Evolutionary conservation across 495 filamentous ascomycete genomes (phyloP).

Genomic region (Aspergillus incahuasiensis): DNA sequence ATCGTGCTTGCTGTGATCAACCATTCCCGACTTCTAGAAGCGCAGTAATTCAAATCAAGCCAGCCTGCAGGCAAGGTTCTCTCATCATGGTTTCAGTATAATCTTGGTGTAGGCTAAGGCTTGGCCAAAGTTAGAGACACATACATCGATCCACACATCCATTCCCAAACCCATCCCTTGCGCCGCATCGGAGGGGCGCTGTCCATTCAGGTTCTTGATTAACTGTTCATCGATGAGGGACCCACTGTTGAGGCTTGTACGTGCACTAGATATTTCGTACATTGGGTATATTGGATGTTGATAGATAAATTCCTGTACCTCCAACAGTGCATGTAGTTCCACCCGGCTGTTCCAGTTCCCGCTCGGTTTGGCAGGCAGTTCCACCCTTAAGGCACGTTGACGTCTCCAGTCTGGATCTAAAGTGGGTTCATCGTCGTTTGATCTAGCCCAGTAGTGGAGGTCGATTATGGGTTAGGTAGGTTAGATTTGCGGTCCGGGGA

Average conservation of each 20-base stretch:
- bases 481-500: not conserved
- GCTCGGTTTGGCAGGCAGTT: not conserved
- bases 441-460: not conserved
- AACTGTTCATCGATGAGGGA: not conserved
- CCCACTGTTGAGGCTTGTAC: not conserved
- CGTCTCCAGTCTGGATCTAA: not conserved
- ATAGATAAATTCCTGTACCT: not conserved
- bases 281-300: not conserved
- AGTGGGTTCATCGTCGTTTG: not conserved
- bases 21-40: no score
- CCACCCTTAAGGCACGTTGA: not conserved
- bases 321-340: not conserved
- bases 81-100: not conserved
- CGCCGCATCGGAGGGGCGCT: not conserved
- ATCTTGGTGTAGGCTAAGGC: not conserved
- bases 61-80: not conserved
- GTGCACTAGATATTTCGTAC: not conserved
- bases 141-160: not conserved
- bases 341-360: not conserved
- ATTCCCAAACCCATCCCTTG: not conserved
- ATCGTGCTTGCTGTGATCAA: no score
- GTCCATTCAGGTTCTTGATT: not conserved
- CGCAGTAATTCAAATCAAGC: not conserved
- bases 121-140: not conserved
- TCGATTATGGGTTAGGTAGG: not conserved